Evolutionary conservation across 106 monocot genomes (phyloP), one percentile per base, ranked within the genome.

Genomic region (Allium fistulosum): DNA sequence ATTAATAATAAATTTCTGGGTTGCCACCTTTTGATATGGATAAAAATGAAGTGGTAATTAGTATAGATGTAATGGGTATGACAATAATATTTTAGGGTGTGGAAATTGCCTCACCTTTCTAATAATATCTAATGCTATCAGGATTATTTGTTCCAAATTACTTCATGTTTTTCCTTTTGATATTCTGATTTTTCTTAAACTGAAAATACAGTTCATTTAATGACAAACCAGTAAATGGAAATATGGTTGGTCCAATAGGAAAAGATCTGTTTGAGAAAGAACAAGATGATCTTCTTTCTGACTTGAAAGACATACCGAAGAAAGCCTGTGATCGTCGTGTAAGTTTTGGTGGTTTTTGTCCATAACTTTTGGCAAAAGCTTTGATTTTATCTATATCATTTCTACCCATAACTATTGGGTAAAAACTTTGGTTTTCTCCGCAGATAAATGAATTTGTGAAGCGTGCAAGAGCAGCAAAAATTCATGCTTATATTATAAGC

Each of bases 371-470:
- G 47, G 17, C 9, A 10, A 9, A 14, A 0, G 46, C 8, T 3
- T 57, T 48, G n/a, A 6, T 17, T 45, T 8, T 14, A 55, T 5
- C 11, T 46, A 22, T 0, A 27, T 53, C 48, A 27, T 80, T 48
- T 26, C 28, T 15, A 4, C 53, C 53, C 53, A 12, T 55, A 12
- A 6, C 15, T 3, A 2, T 6, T 49, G 47, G 17, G 5, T 37
- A 7, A 9, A 14, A 1, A 55, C 11, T 1, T 57, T 48, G n/a
- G 4, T 45, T 62, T 11, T 16, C 49, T 72, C 27, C 77, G 57
- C 79, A 95, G 91, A 91, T 95, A 28, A 95, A 95, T 78, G 95
- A 95, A 72, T 95, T 95, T 80, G 91, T 95, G 12, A 95, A 95
- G 78, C 91, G 95, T 60, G 88, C 95, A 69, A 83, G 95, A 78